A percentile compares a stretch with the other conserved stretches of the same genome.
These are phyloP conservation scores for Cicer judaicum DNA, from an alignment of 306 rosid genomes.

Conservation along the genomic window DNA sequence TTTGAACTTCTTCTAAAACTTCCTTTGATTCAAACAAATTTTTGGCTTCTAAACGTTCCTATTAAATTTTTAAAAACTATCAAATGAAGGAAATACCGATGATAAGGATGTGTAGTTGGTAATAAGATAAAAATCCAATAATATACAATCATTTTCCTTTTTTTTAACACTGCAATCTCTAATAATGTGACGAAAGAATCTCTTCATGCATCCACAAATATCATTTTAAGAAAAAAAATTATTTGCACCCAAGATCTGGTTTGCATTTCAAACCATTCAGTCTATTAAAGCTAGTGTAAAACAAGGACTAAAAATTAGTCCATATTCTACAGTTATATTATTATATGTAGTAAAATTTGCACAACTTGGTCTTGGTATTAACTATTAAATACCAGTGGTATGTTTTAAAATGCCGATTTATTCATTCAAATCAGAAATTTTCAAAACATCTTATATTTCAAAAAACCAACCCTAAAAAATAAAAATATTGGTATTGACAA, in stretches of 20 bases:
- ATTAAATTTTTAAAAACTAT: slow-evolving; percentile 38
- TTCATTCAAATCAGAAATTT: slow-evolving; percentile 4
- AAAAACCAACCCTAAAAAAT: slow-evolving; percentile 2
- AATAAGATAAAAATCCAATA: slow-evolving; percentile 3
- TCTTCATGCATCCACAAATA: background rate
- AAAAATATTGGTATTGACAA: background rate
- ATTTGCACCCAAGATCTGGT: background rate
- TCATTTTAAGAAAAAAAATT: background rate
- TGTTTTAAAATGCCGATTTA: slow-evolving; percentile 26
- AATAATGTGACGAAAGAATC: slow-evolving; percentile 13
- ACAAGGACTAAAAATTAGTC: background rate
- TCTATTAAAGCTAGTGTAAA: background rate
- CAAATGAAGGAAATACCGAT: slow-evolving; percentile 23
- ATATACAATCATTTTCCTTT: background rate
- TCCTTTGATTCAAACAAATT: slow-evolving; percentile 72
- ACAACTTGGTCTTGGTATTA: background rate
- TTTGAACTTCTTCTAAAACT: slow-evolving; percentile 73
- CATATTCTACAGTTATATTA: background rate
- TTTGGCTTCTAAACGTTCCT: slow-evolving; percentile 92
- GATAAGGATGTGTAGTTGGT: background rate
- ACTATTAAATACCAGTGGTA: background rate
- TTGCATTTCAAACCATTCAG: slow-evolving; percentile 28
- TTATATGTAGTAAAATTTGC: background rate
- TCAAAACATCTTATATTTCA: background rate
- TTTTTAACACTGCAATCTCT: background rate